These are phyloP conservation scores for Gomphus bonarii DNA, from an alignment of 1,284 basidiomycete species.

Conservation along the genomic window DNA sequence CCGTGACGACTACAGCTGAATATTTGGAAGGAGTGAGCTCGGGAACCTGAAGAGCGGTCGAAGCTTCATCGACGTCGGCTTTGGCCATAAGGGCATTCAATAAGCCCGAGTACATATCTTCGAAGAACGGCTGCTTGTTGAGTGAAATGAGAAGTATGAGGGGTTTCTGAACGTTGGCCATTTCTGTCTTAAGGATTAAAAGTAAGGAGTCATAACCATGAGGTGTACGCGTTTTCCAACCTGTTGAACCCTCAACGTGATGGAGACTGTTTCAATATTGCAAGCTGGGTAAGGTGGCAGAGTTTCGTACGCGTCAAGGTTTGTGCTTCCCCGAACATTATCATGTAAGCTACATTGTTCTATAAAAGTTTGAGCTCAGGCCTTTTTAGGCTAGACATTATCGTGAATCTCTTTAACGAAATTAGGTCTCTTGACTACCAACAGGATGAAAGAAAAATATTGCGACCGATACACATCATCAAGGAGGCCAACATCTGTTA, in stretches of 20 bases:
- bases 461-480: background rate
- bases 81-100: background rate
- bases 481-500: background rate
- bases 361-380: background rate
- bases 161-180: background rate
- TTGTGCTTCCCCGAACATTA: background rate
- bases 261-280: too few species aligned
- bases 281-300: background rate
- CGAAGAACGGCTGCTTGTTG: background rate
- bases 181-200: background rate
- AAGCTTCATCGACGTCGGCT: background rate
- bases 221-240: background rate
- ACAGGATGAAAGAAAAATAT: background rate
- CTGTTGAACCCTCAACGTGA: background rate
- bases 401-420: too few species aligned
- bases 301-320: background rate
- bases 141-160: background rate
- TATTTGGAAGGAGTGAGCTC: background rate
- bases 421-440: too few species aligned
- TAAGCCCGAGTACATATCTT: background rate
- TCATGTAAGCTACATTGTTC: background rate
- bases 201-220: background rate
- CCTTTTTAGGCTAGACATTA: background rate
- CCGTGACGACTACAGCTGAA: slow-evolving; percentile 21
- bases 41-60: background rate